Evolutionary conservation across 2,329 filamentous ascomycete species (phyloP), one percentile per base, ranked within the genome.

Genomic region (Apiospora koreana): DNA sequence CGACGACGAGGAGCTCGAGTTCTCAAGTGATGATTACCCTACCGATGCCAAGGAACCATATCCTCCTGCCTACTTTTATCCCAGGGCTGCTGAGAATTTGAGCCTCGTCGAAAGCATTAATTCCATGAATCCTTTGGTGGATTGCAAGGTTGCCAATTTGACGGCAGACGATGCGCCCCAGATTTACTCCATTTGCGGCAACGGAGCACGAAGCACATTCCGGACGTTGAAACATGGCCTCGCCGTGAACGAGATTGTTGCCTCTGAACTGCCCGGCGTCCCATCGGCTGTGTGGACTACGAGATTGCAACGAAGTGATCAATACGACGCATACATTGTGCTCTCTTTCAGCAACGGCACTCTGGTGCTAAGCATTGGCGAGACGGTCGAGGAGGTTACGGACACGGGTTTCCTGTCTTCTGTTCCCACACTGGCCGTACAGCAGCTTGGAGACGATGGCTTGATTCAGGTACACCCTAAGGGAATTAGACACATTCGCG

Each of bases 401-500:
- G 94, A 98, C 78, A 97, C 95, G 12, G 94, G 95, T 0, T 98
- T 99, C 78, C 84, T 98, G 12, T 93, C 94, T 0, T 92, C 92
- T 14, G 94, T 96, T 10, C 92, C 95, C 1, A 99, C 97, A 0
- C 85, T 99, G 21, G 95, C 95, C 8, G 94, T 97, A 6, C 95
- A 98, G 78, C 93, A 98, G 76, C 91, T 99, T 67, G 97, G 96
- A 54, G 94, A 98, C 70, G 94, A 97, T 79, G 94, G 94, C 35
- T 86, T 98, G 50, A 91, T 99, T 23, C 96, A 99, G 79, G 93
- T 99, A 7, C 95, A 99, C 76, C 94, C 95, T n/a, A 95, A 95
- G 78, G 96, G 96, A 69, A 97, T 99, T 72, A 90, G 95, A 66
- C 95, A 98, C 77, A 95, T 99, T 70, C 89, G 92, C 64, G 83